A percentile compares a stretch with the other conserved stretches of the same genome.
phyloP scores from a whole-genome alignment of 805 yeast genomes.

The Yamadazyma scolyti region DNA sequence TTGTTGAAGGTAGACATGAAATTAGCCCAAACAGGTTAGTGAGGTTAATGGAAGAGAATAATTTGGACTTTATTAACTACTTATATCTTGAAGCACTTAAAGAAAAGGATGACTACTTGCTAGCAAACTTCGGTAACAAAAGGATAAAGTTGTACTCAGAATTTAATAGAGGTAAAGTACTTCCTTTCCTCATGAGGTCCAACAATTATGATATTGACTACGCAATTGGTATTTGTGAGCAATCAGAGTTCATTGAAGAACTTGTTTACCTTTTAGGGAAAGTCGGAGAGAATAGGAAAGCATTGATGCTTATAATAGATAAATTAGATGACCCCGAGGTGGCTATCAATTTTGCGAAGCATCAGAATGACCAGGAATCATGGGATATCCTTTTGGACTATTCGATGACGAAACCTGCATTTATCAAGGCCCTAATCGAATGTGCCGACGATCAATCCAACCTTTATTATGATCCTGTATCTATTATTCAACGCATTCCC shows the following conservation, averaged over 20 bases:
- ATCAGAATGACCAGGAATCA: constrained; percentile 65
- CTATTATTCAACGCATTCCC: constrained; percentile 65
- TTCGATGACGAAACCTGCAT: constrained; percentile 70
- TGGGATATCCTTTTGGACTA: constrained; percentile 75
- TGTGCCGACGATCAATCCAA: constrained; percentile 54
- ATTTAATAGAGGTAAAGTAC: constrained; percentile 51
- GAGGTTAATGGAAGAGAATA: constrained; percentile 36
- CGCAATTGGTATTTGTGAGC: constrained; percentile 67
- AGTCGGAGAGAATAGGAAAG: constrained; percentile 75
- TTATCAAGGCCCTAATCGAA: constrained; percentile 70
- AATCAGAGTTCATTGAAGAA: constrained; percentile 55
- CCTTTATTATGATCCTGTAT: constrained; percentile 55
- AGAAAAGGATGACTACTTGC: constrained; percentile 50
- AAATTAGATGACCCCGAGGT: constrained; percentile 71
- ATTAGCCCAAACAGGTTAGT: constrained; percentile 54
- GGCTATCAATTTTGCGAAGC: constrained; percentile 77
- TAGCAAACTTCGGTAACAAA: constrained; percentile 60
- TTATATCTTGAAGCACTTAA: constrained; percentile 63
- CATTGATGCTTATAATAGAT: constrained; percentile 72
- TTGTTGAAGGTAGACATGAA: constrained; percentile 65
- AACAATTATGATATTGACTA: constrained; percentile 60
- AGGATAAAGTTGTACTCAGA: constrained; percentile 63
- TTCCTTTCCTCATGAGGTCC: constrained; percentile 59
- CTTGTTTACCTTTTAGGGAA: constrained; percentile 77
- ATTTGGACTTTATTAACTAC: constrained; percentile 52